These are phyloP conservation scores for Erodium chrysanthum DNA, from an alignment of 441 rosid species.

Conservation along the genomic window DNA sequence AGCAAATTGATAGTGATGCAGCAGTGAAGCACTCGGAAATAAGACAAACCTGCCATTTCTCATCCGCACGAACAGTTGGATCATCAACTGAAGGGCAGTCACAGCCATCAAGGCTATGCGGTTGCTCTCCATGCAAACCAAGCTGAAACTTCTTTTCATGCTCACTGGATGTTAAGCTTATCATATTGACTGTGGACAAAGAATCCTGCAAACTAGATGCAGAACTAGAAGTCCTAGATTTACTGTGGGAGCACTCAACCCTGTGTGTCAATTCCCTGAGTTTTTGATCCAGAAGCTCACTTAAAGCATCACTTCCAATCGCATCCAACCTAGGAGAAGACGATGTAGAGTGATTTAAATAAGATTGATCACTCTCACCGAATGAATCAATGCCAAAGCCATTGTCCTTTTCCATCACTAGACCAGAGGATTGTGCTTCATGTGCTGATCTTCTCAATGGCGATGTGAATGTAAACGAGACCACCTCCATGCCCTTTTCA, in stretches of 20 bases:
- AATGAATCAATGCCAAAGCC: constrained; percentile 21
- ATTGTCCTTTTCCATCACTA: constrained; percentile 18
- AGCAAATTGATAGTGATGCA: neutral
- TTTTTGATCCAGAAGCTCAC: constrained; percentile 67
- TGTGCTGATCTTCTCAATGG: constrained; percentile 40
- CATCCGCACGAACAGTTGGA: constrained; percentile 17
- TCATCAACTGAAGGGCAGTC: constrained; percentile 33
- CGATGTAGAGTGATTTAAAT: constrained; percentile 19
- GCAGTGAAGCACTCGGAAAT: neutral
- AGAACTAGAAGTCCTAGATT: constrained; percentile 38
- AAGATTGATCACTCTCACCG: constrained; percentile 20
- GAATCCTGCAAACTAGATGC: constrained; percentile 36
- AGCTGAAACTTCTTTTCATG: constrained; percentile 29
- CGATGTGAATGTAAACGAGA: constrained; percentile 84
- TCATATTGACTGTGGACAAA: constrained; percentile 20
- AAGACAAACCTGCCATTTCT: constrained; percentile 45
- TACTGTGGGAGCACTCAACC: constrained; percentile 47
- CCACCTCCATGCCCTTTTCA: constrained; percentile 57
- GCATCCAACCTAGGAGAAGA: constrained; percentile 32
- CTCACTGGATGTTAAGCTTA: constrained; percentile 26
- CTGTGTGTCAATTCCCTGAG: constrained; percentile 55
- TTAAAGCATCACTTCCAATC: constrained; percentile 45
- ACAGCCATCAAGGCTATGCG: constrained; percentile 27
- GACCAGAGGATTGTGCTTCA: no score
- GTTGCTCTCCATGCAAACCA: constrained; percentile 3